phyloP scores from a whole-genome alignment of 768 basidiomycete species.

The Neoboletus brunneissimus region DNA sequence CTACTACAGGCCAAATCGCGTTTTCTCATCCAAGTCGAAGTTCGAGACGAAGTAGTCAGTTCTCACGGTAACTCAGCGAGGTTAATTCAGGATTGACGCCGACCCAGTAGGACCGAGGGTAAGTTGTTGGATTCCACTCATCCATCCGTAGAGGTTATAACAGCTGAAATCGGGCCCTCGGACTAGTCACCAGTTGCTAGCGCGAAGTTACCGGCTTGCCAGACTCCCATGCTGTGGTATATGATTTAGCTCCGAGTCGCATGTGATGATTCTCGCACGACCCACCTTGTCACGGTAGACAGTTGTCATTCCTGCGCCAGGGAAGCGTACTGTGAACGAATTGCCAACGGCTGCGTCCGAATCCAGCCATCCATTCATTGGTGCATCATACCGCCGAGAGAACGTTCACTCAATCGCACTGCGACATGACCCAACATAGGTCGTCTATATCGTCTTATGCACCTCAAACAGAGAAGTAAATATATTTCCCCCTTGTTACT shows the following conservation, averaged over 20 bases:
- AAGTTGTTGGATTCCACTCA: neutral
- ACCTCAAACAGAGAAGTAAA: neutral
- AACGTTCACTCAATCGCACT: neutral
- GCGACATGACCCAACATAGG: neutral
- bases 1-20: too few species aligned
- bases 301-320: neutral
- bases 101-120: neutral
- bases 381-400: neutral
- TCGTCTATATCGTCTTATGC: neutral
- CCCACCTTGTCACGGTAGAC: neutral
- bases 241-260: neutral
- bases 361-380: neutral
- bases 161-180: neutral
- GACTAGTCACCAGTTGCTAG: neutral
- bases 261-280: neutral
- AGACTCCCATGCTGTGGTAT: neutral
- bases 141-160: neutral
- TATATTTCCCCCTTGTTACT: neutral
- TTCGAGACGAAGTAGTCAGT: neutral
- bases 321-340: neutral
- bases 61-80: neutral
- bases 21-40: neutral
- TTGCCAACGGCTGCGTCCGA: neutral
- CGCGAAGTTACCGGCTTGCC: neutral
- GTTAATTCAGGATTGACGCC: neutral